These are phyloP conservation scores for Kuraishia cidri DNA, from an alignment of 805 yeast species.

Conservation along the genomic window DNA sequence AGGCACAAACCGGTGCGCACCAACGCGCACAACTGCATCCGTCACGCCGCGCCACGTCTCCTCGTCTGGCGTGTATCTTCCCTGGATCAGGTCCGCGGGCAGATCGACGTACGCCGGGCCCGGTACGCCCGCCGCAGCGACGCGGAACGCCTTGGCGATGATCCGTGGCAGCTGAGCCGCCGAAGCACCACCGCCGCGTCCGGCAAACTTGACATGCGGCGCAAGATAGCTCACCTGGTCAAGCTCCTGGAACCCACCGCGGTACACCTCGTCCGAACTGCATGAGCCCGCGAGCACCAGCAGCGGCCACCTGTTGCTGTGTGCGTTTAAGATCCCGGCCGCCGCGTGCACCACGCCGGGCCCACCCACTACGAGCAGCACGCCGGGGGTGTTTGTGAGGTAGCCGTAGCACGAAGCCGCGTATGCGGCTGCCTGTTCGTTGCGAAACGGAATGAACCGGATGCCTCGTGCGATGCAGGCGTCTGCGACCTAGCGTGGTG, in stretches of 20 bases:
- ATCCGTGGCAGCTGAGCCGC: conserved; percentile 25
- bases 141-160: conserved; percentile 36
- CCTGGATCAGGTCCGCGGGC: conserved; percentile 52
- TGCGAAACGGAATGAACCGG: conserved; percentile 50
- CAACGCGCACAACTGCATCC: conserved; percentile 15
- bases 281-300: conserved; percentile 58
- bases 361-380: conserved; percentile 64
- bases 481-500: conserved; percentile 36
- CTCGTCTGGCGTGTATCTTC: conserved; percentile 7
- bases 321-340: conserved; percentile 59
- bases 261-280: conserved; percentile 33
- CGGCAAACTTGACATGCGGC: conserved; percentile 42
- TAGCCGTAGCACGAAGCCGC: conserved; percentile 71
- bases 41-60: conserved; percentile 1
- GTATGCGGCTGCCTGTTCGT: conserved; percentile 69
- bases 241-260: conserved; percentile 66
- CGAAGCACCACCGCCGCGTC: conserved; percentile 22
- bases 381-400: conserved; percentile 57
- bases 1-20: conserved; percentile 24
- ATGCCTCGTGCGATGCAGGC: conserved; percentile 45
- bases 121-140: conserved; percentile 38
- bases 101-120: conserved; percentile 59
- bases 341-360: conserved; percentile 65
- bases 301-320: conserved; percentile 56
- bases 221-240: conserved; percentile 48